Percentiles rank a stretch among this genome's conserved stretches.
These are phyloP conservation scores for Cyamopsis tetragonoloba DNA, from an alignment of 306 rosid genomes.

Conservation along the genomic window DNA sequence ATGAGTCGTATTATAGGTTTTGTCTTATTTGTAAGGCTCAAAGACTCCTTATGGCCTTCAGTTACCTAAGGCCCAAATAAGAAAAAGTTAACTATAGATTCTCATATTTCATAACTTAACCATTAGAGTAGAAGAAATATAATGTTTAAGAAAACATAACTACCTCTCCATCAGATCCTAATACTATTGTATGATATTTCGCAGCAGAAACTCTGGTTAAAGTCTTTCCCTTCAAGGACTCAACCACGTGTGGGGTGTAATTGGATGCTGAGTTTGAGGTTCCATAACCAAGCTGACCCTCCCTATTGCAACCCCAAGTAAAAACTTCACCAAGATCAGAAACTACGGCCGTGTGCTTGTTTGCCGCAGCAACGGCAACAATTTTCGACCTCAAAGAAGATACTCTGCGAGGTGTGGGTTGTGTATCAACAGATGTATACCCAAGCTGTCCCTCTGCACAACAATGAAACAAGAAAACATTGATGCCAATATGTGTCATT, in stretches of 20 bases:
- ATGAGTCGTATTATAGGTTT: background rate
- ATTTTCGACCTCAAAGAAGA: constrained; percentile 72
- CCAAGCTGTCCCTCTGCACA: constrained; percentile 98
- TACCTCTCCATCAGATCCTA: constrained; percentile 99
- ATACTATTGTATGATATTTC: constrained; percentile 81
- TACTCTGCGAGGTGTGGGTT: constrained; percentile 93
- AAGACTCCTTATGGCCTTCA: background rate
- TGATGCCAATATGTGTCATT: constrained; percentile 18
- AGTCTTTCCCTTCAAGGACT: constrained; percentile 85
- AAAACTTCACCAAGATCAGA: constrained; percentile 84
- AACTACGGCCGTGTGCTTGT: constrained; percentile 94
- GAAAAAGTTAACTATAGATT: background rate
- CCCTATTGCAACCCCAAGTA: constrained; percentile 96
- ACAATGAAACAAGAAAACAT: constrained; percentile 9
- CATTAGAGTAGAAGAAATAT: constrained; percentile 6
- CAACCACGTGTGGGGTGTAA: constrained; percentile 83
- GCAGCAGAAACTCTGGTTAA: constrained; percentile 74
- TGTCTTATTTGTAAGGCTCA: background rate
- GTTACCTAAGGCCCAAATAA: background rate
- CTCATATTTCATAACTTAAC: too few species aligned
- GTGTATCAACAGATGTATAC: constrained; percentile 91
- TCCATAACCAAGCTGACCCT: constrained; percentile 98
- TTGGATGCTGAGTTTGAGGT: constrained; percentile 97
- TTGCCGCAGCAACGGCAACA: constrained; percentile 89
- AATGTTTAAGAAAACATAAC: constrained; percentile 14